Evolutionary conservation across 176 grass and related monocot species (phyloP).

Genomic region (Tillandsia fasciculata): DNA sequence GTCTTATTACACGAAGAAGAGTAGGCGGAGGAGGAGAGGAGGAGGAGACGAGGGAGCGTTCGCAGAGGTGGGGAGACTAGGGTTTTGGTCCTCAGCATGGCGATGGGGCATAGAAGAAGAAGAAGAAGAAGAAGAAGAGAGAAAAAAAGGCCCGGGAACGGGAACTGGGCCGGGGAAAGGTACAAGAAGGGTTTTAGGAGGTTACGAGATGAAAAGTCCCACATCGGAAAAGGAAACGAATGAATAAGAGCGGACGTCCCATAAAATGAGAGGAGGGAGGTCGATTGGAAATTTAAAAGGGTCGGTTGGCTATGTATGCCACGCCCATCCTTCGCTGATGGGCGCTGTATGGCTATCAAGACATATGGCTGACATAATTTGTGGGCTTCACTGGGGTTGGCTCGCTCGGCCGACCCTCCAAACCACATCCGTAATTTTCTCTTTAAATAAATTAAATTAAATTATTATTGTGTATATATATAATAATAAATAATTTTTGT

Average conservation of each 20-base stretch:
- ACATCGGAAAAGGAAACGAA: not conserved
- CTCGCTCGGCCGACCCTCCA: constrained; percentile 72
- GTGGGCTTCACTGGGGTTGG: constrained; percentile 53
- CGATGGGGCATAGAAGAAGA: constrained; percentile 6
- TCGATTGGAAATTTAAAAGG: constrained; percentile 23
- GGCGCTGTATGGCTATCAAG: constrained; percentile 99
- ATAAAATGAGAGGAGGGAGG: not conserved
- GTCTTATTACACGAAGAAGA: constrained; percentile 18
- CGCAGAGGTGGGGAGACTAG: not conserved
- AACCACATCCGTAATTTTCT: not conserved
- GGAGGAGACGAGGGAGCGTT: constrained; percentile 15
- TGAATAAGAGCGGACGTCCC: not conserved
- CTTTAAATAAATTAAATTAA: too few relatives aligned
- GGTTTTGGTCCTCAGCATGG: constrained; percentile 16
- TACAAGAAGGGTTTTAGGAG: not conserved
- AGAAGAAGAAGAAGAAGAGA: not conserved
- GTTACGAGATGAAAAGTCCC: not conserved
- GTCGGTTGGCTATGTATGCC: constrained; percentile 84
- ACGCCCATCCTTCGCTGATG: constrained; percentile 54
- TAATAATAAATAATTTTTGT: too few relatives aligned
- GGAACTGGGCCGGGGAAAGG: not conserved
- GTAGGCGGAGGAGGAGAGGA: constrained; percentile 8
- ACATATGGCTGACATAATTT: constrained; percentile 99
- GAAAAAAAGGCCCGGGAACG: not conserved
- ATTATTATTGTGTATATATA: too few relatives aligned